These are phyloP conservation scores for Schizochytrium sp. DNA, from an alignment of 108 stramenopile species.

Conservation along the genomic window DNA sequence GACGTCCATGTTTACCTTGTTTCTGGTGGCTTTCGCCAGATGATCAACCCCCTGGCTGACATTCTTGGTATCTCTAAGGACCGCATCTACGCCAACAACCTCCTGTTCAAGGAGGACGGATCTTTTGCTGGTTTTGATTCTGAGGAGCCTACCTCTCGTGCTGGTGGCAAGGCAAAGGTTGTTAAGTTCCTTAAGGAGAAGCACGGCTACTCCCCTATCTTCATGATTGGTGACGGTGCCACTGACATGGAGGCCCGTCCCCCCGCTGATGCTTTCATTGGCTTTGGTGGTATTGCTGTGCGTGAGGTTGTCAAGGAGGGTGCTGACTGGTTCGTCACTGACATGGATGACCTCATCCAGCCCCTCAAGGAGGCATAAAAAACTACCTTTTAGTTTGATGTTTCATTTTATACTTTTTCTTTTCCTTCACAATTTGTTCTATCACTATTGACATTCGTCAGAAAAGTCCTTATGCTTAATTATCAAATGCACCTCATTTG, in stretches of 20 bases:
- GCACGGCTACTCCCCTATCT: conserved; percentile 80
- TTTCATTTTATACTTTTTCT: not conserved
- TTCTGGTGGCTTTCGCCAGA: conserved; percentile 94
- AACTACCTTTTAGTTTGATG: not conserved
- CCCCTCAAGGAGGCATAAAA: conserved; percentile 69
- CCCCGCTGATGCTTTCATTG: conserved; percentile 94
- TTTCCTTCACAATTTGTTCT: not conserved
- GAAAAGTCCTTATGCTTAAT: not conserved
- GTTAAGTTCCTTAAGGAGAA: conserved; percentile 77
- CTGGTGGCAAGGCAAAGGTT: conserved; percentile 94
- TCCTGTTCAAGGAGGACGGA: conserved; percentile 81
- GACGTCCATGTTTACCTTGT: conserved; percentile 91
- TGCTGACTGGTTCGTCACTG: conserved; percentile 94
- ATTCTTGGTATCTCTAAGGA: conserved; percentile 77
- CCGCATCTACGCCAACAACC: conserved; percentile 92
- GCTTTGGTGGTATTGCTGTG: conserved; percentile 93
- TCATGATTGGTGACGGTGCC: conserved; percentile 98
- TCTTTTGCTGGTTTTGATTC: conserved; percentile 88
- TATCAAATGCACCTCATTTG: not conserved
- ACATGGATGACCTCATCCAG: conserved; percentile 85
- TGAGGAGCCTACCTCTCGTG: conserved; percentile 87
- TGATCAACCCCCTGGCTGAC: conserved; percentile 95
- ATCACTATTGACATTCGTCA: not conserved
- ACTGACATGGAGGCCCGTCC: conserved; percentile 99
- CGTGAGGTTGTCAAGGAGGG: conserved; percentile 85